Evolutionary conservation across 768 basidiomycete species (phyloP), one percentile per base, ranked within the genome.

Genomic region (Xerocomus spinulosus): DNA sequence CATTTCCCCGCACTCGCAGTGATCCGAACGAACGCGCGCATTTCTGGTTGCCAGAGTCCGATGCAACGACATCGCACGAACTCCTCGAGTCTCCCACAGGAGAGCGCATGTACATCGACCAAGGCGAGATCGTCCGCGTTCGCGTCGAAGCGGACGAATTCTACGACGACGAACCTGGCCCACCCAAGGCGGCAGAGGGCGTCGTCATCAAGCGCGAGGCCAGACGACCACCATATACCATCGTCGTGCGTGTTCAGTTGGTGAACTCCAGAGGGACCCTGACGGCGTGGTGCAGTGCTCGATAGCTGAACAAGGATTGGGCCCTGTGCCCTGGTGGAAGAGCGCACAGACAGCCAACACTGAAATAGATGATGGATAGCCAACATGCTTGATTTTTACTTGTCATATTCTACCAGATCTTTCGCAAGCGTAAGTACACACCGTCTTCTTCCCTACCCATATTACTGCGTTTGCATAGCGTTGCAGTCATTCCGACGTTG

Each of bases 101-200:
- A 5, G 80, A 82, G 24, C 77, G 88, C 5, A 86, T 90, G 82
- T 92, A 89, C 63, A 82, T 92, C 51, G 87, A 90, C 64, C 74
- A 79, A 47, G 79, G 82, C 33, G 88, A 89, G 55, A 73, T 85
- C 18, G 68, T 92, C 2, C 85, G 90, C 23, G 78, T 88, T 1
- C 82, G 88, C 5, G 81, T 92, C 5, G 88, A 92, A 58, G 73
- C 75, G 3, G 90, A 90, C 56, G 87, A 90, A 56, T 92, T 91
- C 54, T 85, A 79, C 54, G 90, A 92, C 54, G 86, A 88, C 54
- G 89, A 91, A 51, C 89, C 89, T 2, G 89, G 90, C 1, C 88
- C 89, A 0, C 84, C 85, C 1, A 87, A 84, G 58, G 82, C 81
- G 36, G 67, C 74, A 0, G 86, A 89, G 42, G 88, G 87, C 1